Evolutionary conservation across 2,329 filamentous ascomycete species (phyloP), one percentile per base, ranked within the genome.

Genomic region (Rhexocercosporidium sp.): DNA sequence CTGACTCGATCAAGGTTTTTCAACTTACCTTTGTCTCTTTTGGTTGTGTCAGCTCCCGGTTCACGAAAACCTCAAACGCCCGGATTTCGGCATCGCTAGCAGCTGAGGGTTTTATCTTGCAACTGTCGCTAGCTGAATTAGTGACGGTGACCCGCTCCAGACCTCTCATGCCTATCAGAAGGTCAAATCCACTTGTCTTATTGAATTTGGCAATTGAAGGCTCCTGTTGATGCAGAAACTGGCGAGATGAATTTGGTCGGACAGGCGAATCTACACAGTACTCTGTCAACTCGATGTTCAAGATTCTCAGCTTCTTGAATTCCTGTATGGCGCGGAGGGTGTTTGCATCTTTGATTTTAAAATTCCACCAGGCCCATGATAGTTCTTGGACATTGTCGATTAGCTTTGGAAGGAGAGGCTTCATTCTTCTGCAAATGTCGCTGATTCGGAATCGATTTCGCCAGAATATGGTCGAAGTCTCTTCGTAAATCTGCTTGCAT

Each of bases 401-500:
- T 37, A 63, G 22, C 14, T 16, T 16, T 0, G 61, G 51, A 7
- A 56, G 49, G 1, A 63, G 34, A 1, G 12, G 34, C 18, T 54
- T 56, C 14, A 18, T 46, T 11, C 34, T 11, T 22, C 18, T 46
- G 61, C 22, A 63, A n/a, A 56, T 22, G 29, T 51, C 49, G 5
- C 20, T 4, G 16, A 63, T 16, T 8, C 6, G 20, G 49, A 63
- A 56, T 2, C 46, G 7, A 25, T 63, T 63, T 8, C 61, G 22
- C 61, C 61, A 63, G 41, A 63, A 63, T 1, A 47, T 25, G 34
- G 25, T 47, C 2, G 29, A 22, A 0, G 61, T 56, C 18, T 63
- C 61, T 44, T 56, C 61, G 14, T 56, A 63, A 39, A 63, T 63
- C 29, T 63, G 61, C 34, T 37, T 34, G 22, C 61, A 63, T 20